These are phyloP conservation scores for Suillus weaverae DNA, from an alignment of 768 basidiomycete genomes.

Conservation along the genomic window DNA sequence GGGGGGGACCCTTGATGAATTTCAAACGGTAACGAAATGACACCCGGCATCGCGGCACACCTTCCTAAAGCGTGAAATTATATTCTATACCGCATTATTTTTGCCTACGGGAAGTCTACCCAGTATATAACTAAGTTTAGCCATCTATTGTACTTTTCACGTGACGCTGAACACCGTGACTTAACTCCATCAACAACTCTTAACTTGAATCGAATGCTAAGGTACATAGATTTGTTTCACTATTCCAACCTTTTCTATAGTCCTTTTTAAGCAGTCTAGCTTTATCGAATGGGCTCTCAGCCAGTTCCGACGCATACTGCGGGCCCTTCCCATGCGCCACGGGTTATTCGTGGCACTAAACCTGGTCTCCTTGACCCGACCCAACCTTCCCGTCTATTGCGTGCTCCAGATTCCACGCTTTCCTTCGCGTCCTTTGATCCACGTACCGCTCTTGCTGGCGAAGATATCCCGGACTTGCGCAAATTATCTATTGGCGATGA, in stretches of 20 bases:
- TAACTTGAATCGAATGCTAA: background rate
- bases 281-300: background rate
- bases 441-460: slow-evolving; percentile 50
- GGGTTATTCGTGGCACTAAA: slow-evolving; percentile 38
- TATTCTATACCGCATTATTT: too few relatives aligned
- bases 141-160: background rate
- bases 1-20: too few relatives aligned
- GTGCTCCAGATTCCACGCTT: slow-evolving; percentile 56
- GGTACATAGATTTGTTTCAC: background rate
- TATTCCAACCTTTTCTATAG: background rate
- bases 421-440: slow-evolving; percentile 78
- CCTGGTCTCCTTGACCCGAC: slow-evolving; percentile 69
- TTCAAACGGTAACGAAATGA: too few relatives aligned
- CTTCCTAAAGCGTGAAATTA: too few relatives aligned
- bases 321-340: slow-evolving; percentile 8
- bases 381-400: slow-evolving; percentile 63
- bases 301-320: background rate
- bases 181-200: background rate
- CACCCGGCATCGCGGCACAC: too few relatives aligned
- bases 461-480: slow-evolving; percentile 36
- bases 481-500: slow-evolving; percentile 48
- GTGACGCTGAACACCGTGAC: background rate
- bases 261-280: background rate
- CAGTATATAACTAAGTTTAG: too few relatives aligned
- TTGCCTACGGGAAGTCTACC: too few relatives aligned